Conservation (phyloP, 2,329 filamentous ascomycete species). For the Fusarium oxysporum region DNA sequence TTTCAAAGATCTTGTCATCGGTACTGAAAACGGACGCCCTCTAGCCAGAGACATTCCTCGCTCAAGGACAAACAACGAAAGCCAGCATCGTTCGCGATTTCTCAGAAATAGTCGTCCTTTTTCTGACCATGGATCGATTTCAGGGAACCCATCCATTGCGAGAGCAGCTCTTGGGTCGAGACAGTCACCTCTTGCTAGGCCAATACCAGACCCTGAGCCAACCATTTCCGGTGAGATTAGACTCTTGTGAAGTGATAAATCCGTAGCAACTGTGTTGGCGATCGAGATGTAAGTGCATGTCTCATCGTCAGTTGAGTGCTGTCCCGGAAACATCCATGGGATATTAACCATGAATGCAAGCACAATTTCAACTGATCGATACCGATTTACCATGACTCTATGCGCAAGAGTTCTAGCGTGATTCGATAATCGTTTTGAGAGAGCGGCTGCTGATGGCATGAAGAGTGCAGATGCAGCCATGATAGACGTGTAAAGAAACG, state of each 20-base stretch:
- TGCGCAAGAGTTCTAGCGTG: constrained; percentile 73
- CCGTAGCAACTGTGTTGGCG: constrained; percentile 75
- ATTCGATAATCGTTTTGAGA: constrained; percentile 73
- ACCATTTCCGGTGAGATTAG: constrained; percentile 65
- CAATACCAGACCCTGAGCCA: constrained; percentile 58
- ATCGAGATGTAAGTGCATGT: constrained; percentile 78
- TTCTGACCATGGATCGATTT: constrained; percentile 70
- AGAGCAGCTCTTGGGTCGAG: constrained; percentile 75
- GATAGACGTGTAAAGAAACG: constrained; percentile 79
- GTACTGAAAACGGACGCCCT: constrained; percentile 75
- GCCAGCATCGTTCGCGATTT: constrained; percentile 75
- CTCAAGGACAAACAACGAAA: constrained; percentile 78
- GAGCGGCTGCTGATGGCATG: constrained; percentile 69
- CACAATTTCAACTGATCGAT: constrained; percentile 79
- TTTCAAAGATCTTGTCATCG: constrained; percentile 72
- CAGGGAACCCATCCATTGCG: constrained; percentile 74
- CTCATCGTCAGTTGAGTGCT: constrained; percentile 77
- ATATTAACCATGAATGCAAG: constrained; percentile 81
- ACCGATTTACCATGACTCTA: constrained; percentile 69
- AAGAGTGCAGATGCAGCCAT: constrained; percentile 76
- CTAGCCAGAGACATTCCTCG: constrained; percentile 77
- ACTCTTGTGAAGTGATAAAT: constrained; percentile 77
- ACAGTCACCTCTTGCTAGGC: constrained; percentile 72
- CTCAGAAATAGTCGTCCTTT: constrained; percentile 71
- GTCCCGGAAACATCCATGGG: constrained; percentile 78